phyloP scores from a whole-genome alignment of 192 early-diverging fungal species.

The Funneliformis geosporum region DNA sequence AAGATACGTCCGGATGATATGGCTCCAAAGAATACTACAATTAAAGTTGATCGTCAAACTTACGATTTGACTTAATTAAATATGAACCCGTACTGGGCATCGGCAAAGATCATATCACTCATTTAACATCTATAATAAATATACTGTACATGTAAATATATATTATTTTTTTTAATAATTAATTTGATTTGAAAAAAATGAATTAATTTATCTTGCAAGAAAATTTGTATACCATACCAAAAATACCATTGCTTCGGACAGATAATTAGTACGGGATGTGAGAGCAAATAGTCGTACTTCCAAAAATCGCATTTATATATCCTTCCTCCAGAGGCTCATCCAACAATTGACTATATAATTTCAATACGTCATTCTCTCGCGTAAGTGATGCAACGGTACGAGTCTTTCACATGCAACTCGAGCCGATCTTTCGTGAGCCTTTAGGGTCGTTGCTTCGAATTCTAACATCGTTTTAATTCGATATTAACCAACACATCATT shows the following conservation, averaged over 20 bases:
- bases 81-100: constrained; percentile 27
- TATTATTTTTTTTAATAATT: too few species aligned
- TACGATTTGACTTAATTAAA: too few species aligned
- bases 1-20: constrained; percentile 51
- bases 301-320: constrained; percentile 37
- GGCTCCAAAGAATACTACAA: constrained; percentile 33
- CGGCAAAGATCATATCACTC: constrained; percentile 28
- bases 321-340: constrained; percentile 45
- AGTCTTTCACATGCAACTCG: constrained; percentile 73
- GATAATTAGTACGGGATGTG: constrained; percentile 44
- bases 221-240: constrained; percentile 52
- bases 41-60: too few species aligned
- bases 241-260: constrained; percentile 50
- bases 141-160: too few species aligned
- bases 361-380: constrained; percentile 48
- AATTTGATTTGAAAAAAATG: too few species aligned
- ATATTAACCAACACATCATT: constrained; percentile 55
- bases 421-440: constrained; percentile 65
- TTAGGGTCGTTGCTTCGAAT: constrained; percentile 48
- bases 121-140: neutral
- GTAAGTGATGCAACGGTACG: constrained; percentile 70
- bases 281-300: constrained; percentile 45
- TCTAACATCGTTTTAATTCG: constrained; percentile 54
- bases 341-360: constrained; percentile 42
- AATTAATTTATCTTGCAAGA: constrained; percentile 40